phyloP scores from a whole-genome alignment of 2,329 filamentous ascomycete species.

The Clarireedia sp. region DNA sequence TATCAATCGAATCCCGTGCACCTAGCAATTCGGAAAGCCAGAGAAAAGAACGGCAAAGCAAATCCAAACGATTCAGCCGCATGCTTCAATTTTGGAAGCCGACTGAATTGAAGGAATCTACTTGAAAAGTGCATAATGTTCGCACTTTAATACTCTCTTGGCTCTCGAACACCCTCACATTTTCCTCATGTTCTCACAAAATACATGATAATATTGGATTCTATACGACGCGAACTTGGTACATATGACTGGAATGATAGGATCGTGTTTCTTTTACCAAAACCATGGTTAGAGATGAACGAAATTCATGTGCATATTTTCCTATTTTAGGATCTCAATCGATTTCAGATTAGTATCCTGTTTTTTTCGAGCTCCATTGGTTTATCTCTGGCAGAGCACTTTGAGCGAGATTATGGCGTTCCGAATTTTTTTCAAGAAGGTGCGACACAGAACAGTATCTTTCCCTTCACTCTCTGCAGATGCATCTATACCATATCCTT shows the following conservation, averaged over 20 bases:
- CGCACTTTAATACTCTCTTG: not conserved
- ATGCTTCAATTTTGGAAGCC: conserved; percentile 73
- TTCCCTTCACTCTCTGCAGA: conserved; percentile 10
- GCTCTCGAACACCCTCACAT: not conserved
- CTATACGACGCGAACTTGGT: not conserved
- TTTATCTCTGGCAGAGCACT: conserved; percentile 13
- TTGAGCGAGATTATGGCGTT: conserved; percentile 23
- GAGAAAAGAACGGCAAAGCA: conserved; percentile 51
- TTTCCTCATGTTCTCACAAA: not conserved
- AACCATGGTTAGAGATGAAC: conserved; percentile 20
- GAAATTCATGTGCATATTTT: conserved; percentile 25
- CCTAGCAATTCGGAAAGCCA: conserved; percentile 33
- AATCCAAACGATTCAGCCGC: conserved; percentile 61
- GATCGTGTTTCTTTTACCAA: conserved; percentile 15
- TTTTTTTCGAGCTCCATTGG: conserved; percentile 12
- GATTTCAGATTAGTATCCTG: conserved; percentile 13
- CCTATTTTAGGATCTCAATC: conserved; percentile 6
- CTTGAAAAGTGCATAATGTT: not conserved
- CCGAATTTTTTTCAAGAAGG: conserved; percentile 4
- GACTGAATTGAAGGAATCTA: conserved; percentile 14
- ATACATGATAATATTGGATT: not conserved
- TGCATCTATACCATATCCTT: conserved; percentile 13
- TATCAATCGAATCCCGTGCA: conserved; percentile 55
- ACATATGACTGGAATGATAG: conserved; percentile 7
- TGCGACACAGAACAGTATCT: conserved; percentile 4